phyloP scores from a whole-genome alignment of 2,329 filamentous ascomycete species.

The Pseudogymnoascus sp. region DNA sequence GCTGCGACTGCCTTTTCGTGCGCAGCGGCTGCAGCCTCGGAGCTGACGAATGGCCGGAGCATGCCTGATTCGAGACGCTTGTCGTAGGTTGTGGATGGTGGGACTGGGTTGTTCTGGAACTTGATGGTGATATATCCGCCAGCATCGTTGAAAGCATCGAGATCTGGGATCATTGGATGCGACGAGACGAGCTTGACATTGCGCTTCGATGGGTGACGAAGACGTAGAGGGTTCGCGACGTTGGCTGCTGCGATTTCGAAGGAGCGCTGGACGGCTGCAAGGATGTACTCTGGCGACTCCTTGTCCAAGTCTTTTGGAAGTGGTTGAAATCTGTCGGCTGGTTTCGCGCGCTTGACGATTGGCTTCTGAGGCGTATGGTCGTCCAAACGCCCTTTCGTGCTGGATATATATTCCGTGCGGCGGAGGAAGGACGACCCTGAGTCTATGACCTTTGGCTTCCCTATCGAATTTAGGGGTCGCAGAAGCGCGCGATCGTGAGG shows the following conservation, averaged over 20 bases:
- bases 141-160: conserved; percentile 62
- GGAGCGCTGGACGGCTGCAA: conserved; percentile 58
- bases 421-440: conserved; percentile 87
- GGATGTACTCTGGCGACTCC: conserved; percentile 59
- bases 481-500: conserved; percentile 79
- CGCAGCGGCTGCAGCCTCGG: conserved; percentile 46
- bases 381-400: conserved; percentile 43
- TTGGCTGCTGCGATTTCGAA: conserved; percentile 49
- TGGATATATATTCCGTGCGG: conserved; percentile 88
- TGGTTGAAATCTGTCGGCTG: conserved; percentile 40
- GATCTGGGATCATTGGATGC: conserved; percentile 56
- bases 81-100: conserved; percentile 47
- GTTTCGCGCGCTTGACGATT: conserved; percentile 34
- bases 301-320: conserved; percentile 43
- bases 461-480: conserved; percentile 73
- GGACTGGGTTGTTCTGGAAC: conserved; percentile 58
- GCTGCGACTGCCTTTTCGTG: conserved; percentile 44
- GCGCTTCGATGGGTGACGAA: conserved; percentile 51
- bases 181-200: conserved; percentile 52
- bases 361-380: conserved; percentile 36
- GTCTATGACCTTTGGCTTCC: conserved; percentile 71
- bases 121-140: conserved; percentile 65
- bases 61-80: conserved; percentile 54
- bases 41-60: conserved; percentile 52
- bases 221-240: conserved; percentile 45